Base-by-base conservation (phyloP, 208 protist genomes). In the Angomonas ambiguus region DNA sequence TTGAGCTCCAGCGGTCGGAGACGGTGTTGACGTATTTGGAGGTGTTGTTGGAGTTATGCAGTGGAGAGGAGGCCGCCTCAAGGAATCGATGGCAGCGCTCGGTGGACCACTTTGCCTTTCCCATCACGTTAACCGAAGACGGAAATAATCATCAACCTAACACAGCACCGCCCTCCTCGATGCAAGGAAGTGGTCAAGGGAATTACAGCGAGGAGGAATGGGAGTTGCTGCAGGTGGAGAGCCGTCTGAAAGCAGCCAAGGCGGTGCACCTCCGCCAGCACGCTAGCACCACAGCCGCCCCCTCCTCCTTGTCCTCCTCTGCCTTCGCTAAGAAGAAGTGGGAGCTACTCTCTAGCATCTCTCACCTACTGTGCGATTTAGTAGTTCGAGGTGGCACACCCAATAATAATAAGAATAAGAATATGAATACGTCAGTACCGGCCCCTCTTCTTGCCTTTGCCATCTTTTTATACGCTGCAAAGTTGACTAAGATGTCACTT, bases 1-100 rank as follows among this genome's bases (percentile, higher is more conserved):
- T 80, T 56, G 55, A 66, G 16, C 34, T 79, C 6, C 75, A 82
- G 45, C 72, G 58, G 22, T 45, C 60, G 2, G 67, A 83, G 18
- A 89, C 79, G n/a, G 51, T 79, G 28, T 62, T 79, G 28, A 73
- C 86, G 28, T 51, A 77, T 22, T 72, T 87, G 18, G 83, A 90
- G 28, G 49, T 67, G 16, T 68, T 91, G 41, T 70, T 91, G 2
- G 65, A 80, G 66, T 58, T 89, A 22, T 76, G 63, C 30, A 69
- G 70, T 45, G 76, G 79, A 25, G 70, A 79, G 48, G 61, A 27
- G 30, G 38, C 38, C 13, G 38, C 38, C n/a, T n/a, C n/a, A n/a
- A n/a, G n/a, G n/a, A n/a, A n/a, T n/a, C n/a, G n/a, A n/a, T n/a
- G n/a, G n/a, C n/a, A n/a, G n/a, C n/a, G n/a, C n/a, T n/a, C n/a